Base-by-base conservation (phyloP, 805 yeast species). In the Zygotorulaspora chibaensis region DNA sequence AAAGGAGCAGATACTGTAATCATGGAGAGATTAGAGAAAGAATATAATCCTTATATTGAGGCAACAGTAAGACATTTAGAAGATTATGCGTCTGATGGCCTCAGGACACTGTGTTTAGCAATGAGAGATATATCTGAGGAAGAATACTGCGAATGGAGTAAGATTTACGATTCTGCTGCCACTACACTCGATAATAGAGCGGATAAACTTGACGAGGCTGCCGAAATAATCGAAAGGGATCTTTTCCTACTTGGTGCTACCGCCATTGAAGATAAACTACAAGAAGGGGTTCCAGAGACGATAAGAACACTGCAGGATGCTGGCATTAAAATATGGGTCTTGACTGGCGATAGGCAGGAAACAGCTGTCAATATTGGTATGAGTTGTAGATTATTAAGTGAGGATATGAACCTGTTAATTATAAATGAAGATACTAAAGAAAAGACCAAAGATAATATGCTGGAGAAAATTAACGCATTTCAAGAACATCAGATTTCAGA, bases 1-100 rank as follows among this genome's bases (percentile, higher is more conserved):
- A 93, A 93, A 65, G 99, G 99, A 61, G 99, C 99, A 3, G 99
- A 93, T 63, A 87, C 96, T 16, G 99, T 93, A 1, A 89, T 93
- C 48, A 68, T 91, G 53, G 96, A 90, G 64, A 79, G 99, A 55
- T 71, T 93, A 30, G 74, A 81, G 0, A 73, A 74, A 16, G 75
- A 74, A 18, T 75, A 72, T 42, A 88, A 85, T 54, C 90, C 87
- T n/a, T 90, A 82, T 65, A 84, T 87, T 1, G 84, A 83, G 8
- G 78, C 90, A 0, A 91, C 97, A 0, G 73, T 85, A 46, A 79
- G 86, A 46, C 97, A 90, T 57, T 69, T 91, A 53, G 99, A 93
- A 68, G 97, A 91, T 42, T 93, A 91, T 72, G 99, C 99, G 1
- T 85, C 89, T 8, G 96, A 88, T 53, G 99, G 99, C 30, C 74